These are phyloP conservation scores for Cornus suecica DNA, from an alignment of 148 eudicot genomes.

Conservation along the genomic window DNA sequence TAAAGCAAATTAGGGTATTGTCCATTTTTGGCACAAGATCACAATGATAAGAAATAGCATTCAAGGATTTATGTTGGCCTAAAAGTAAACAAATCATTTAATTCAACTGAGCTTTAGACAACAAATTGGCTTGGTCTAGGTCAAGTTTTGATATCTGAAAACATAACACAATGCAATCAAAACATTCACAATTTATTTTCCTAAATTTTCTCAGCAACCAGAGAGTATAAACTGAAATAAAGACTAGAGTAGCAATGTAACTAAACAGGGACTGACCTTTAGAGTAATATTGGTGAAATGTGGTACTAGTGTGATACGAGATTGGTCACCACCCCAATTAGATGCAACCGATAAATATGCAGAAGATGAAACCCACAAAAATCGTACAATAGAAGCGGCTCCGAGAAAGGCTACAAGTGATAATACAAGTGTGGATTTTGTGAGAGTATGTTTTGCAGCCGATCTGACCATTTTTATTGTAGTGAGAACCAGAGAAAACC, in stretches of 20 bases:
- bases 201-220: neutral
- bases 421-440: conserved; percentile 7
- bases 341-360: conserved; percentile 4
- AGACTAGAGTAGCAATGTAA: neutral
- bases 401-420: conserved; percentile 15
- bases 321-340: conserved; percentile 7
- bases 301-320: conserved; percentile 13
- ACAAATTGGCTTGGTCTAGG: neutral
- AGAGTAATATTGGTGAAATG: conserved; percentile 7
- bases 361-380: conserved; percentile 18
- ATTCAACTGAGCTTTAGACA: too few species aligned
- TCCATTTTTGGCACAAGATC: neutral
- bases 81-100: too few species aligned
- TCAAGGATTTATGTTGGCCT: neutral
- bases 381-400: conserved; percentile 19
- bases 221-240: neutral
- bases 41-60: neutral
- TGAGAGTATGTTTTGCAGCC: neutral
- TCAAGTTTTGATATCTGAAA: neutral
- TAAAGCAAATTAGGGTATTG: too few species aligned
- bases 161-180: neutral
- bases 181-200: neutral
- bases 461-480: conserved; percentile 8
- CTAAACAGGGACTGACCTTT: conserved; percentile 14
- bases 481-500: neutral